A percentile compares a stretch with the other conserved stretches of the same genome.
These are phyloP conservation scores for Yamadazyma kanchanaburiensis DNA, from an alignment of 1,139 yeast species.

Conservation along the genomic window DNA sequence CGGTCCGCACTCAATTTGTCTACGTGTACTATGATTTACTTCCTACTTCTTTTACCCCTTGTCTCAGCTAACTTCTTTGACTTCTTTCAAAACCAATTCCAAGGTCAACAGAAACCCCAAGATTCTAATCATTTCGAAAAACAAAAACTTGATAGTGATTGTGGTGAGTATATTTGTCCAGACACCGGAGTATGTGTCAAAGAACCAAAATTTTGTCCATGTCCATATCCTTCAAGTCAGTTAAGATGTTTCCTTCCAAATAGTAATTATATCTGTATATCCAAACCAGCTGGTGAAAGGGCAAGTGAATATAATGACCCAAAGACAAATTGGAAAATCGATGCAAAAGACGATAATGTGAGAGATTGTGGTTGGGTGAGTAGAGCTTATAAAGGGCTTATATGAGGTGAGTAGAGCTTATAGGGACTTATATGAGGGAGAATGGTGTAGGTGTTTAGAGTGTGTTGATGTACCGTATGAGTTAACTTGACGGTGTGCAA, in stretches of 20 bases:
- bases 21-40: not conserved
- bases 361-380: conserved; percentile 81
- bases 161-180: conserved; percentile 74
- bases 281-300: conserved; percentile 63
- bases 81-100: conserved; percentile 32
- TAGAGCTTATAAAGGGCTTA: conserved; percentile 44
- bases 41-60: too few species aligned
- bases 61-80: conserved; percentile 13
- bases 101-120: conserved; percentile 14
- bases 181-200: conserved; percentile 79
- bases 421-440: too few species aligned
- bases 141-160: conserved; percentile 36
- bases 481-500: too few species aligned
- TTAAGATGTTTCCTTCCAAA: conserved; percentile 75
- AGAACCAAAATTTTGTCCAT: conserved; percentile 73
- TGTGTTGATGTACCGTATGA: too few species aligned
- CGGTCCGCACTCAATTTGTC: too few species aligned
- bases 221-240: conserved; percentile 85
- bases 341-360: conserved; percentile 47
- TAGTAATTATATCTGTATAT: conserved; percentile 69
- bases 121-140: conserved; percentile 25
- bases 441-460: too few species aligned
- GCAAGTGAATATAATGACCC: conserved; percentile 44
- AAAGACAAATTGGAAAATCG: conserved; percentile 48
- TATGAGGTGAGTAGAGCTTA: too few species aligned